Percentiles rank a stretch among this genome's conserved stretches.
These are phyloP conservation scores for Fusarium nurragi DNA, from an alignment of 2,329 filamentous ascomycete genomes.

Conservation along the genomic window DNA sequence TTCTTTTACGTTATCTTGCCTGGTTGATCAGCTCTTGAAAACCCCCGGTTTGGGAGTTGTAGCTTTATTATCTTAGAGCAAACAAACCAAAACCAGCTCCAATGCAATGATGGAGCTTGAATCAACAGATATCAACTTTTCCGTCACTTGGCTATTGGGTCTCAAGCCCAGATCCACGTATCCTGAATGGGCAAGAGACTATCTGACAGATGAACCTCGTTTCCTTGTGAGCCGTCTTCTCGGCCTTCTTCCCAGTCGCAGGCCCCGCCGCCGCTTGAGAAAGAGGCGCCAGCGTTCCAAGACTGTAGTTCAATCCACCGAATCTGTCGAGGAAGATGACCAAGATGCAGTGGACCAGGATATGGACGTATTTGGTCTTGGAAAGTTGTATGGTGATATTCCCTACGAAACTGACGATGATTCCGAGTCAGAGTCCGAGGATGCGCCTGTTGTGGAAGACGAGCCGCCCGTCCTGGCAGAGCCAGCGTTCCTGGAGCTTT, in stretches of 20 bases:
- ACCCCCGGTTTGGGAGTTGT: slow-evolving; percentile 27
- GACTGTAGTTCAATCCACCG: slow-evolving; percentile 17
- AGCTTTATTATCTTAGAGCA: slow-evolving; percentile 36
- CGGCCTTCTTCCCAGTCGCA: slow-evolving; percentile 41
- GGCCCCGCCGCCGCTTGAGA: slow-evolving; percentile 29
- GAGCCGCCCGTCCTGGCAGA: slow-evolving; percentile 42
- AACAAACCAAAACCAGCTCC: slow-evolving; percentile 17
- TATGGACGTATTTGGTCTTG: slow-evolving; percentile 34
- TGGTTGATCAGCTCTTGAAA: slow-evolving; percentile 17
- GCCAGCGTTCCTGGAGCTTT: slow-evolving; percentile 43
- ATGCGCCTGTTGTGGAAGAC: slow-evolving; percentile 22
- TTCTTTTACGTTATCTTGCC: slow-evolving; percentile 18
- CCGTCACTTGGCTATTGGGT: slow-evolving; percentile 45
- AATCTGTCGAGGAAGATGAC: slow-evolving; percentile 13
- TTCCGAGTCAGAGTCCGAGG: slow-evolving; percentile 34
- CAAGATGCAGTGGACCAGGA: slow-evolving; percentile 25
- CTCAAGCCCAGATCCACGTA: slow-evolving; percentile 40
- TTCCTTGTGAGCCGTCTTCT: slow-evolving; percentile 46
- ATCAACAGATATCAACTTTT: slow-evolving; percentile 43
- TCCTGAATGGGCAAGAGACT: slow-evolving; percentile 42
- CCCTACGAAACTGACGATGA: slow-evolving; percentile 36
- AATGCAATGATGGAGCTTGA: slow-evolving; percentile 43
- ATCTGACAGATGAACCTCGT: slow-evolving; percentile 41
- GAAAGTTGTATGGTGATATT: slow-evolving; percentile 40
- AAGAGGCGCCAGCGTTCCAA: slow-evolving; percentile 35